A percentile compares a stretch with the other conserved stretches of the same genome.
Conservation (phyloP, 2,329 filamentous ascomycete genomes). For the Alternaria gansuensis region DNA sequence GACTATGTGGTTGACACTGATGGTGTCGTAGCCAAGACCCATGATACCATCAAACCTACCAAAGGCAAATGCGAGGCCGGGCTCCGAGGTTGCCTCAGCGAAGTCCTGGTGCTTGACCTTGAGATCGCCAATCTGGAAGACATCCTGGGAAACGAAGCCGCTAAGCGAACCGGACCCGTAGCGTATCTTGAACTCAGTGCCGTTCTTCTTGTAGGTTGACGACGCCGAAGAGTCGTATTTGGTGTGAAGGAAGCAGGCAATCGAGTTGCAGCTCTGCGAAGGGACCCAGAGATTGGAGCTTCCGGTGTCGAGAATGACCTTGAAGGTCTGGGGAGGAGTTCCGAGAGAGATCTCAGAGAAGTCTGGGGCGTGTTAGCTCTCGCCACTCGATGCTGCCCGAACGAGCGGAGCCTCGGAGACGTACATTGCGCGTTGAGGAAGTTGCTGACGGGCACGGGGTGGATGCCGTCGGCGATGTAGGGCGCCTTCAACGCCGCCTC, state of each 20-base stretch:
- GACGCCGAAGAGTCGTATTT: slow-evolving; percentile 95
- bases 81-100: slow-evolving; percentile 94
- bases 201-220: slow-evolving; percentile 92
- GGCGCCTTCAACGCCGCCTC: slow-evolving; percentile 83
- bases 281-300: slow-evolving; percentile 99
- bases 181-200: slow-evolving; percentile 87
- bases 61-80: slow-evolving; percentile 96
- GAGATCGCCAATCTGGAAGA: slow-evolving; percentile 85
- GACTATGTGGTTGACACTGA: slow-evolving; percentile 94
- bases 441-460: slow-evolving; percentile 91
- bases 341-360: slow-evolving; percentile 97
- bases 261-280: slow-evolving; percentile 86
- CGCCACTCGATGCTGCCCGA: not conserved
- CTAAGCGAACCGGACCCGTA: slow-evolving; percentile 95
- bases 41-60: slow-evolving; percentile 97
- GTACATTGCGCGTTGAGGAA: slow-evolving; percentile 98
- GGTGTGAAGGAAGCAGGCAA: slow-evolving; percentile 95
- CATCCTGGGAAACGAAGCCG: slow-evolving; percentile 92
- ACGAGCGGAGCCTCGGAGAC: slow-evolving; percentile 48
- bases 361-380: slow-evolving; percentile 62
- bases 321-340: slow-evolving; percentile 92
- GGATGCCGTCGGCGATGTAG: slow-evolving; percentile 70
- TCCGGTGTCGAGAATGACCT: slow-evolving; percentile 97
- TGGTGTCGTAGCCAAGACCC: slow-evolving; percentile 91
- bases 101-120: slow-evolving; percentile 91